Evolutionary conservation across 2,329 filamentous ascomycete species (phyloP).

Genomic region (Sporothrix dimorphospora): DNA sequence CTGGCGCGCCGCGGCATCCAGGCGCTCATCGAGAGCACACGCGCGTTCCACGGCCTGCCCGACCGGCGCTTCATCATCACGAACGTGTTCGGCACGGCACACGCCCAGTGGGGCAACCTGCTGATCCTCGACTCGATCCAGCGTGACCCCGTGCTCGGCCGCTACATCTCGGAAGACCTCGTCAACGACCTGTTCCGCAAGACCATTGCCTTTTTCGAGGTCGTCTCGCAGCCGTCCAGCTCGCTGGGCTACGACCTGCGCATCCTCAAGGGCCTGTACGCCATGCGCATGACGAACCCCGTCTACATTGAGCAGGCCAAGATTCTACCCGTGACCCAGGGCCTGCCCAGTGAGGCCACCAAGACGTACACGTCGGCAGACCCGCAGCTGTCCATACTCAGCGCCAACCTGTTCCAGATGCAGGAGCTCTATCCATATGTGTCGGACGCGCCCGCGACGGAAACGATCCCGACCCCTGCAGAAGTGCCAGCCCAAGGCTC

Average conservation of each 20-base stretch:
- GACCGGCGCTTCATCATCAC: slow-evolving; percentile 78
- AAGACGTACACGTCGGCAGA: neutral
- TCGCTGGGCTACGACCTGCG: slow-evolving; percentile 73
- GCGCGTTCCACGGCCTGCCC: slow-evolving; percentile 71
- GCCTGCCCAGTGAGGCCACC: neutral
- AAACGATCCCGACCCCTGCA: neutral
- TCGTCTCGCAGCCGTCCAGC: slow-evolving; percentile 72
- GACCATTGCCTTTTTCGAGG: slow-evolving; percentile 76
- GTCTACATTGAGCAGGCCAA: slow-evolving; percentile 1
- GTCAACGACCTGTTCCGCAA: slow-evolving; percentile 66
- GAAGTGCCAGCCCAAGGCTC: neutral
- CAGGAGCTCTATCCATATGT: neutral
- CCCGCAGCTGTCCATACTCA: neutral
- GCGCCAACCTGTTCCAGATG: neutral
- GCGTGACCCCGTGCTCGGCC: slow-evolving; percentile 63
- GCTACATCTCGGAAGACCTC: slow-evolving; percentile 58
- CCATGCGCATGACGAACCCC: slow-evolving; percentile 17
- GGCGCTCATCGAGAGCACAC: slow-evolving; percentile 81
- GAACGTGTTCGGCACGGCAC: slow-evolving; percentile 94
- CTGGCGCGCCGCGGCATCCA: slow-evolving; percentile 67
- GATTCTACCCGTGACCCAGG: neutral
- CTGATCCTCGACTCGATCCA: slow-evolving; percentile 85
- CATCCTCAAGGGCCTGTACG: slow-evolving; percentile 64
- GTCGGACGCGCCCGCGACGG: neutral
- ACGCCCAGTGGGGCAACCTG: slow-evolving; percentile 98